Conservation (phyloP, 192 early-diverging fungal genomes). For the Gryganskiella cystojenkinii region DNA sequence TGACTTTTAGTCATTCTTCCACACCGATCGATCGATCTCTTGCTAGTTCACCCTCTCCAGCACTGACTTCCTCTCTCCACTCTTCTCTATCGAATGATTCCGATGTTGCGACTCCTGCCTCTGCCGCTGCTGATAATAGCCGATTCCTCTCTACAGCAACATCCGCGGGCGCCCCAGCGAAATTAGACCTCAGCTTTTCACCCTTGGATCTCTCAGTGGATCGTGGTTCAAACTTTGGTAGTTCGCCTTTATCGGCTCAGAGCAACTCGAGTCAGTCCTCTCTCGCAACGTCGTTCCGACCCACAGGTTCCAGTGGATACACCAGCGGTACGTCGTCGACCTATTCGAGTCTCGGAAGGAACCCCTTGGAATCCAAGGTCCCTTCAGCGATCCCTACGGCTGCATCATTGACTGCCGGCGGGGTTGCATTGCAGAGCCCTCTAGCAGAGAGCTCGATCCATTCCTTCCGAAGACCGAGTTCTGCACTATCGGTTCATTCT, state of each 20-base stretch:
- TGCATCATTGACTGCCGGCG: not conserved
- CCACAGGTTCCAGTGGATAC: conserved; percentile 25
- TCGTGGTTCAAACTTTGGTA: not conserved
- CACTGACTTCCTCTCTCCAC: conserved; percentile 1
- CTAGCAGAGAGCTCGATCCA: conserved; percentile 10
- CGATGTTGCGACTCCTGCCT: not conserved
- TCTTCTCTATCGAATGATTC: not conserved
- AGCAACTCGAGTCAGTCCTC: conserved; percentile 40
- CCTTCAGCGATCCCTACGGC: not conserved
- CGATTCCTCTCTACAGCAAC: not conserved
- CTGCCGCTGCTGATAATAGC: not conserved
- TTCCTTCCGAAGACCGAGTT: conserved; percentile 27
- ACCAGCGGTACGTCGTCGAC: conserved; percentile 43
- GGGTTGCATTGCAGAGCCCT: not conserved
- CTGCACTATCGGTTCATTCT: conserved; percentile 44
- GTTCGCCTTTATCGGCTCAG: conserved; percentile 30
- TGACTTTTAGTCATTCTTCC: conserved; percentile 4
- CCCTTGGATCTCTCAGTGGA: conserved; percentile 11
- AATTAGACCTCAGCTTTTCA: conserved; percentile 18
- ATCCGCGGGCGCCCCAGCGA: not conserved
- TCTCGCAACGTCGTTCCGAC: conserved; percentile 13
- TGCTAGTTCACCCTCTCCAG: conserved; percentile 14
- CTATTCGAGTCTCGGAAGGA: conserved; percentile 38
- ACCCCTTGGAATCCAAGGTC: conserved; percentile 5
- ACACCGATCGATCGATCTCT: conserved; percentile 17